Conservation (phyloP, 78 protist species). For the Dictyostelium brefeldianum region DNA sequence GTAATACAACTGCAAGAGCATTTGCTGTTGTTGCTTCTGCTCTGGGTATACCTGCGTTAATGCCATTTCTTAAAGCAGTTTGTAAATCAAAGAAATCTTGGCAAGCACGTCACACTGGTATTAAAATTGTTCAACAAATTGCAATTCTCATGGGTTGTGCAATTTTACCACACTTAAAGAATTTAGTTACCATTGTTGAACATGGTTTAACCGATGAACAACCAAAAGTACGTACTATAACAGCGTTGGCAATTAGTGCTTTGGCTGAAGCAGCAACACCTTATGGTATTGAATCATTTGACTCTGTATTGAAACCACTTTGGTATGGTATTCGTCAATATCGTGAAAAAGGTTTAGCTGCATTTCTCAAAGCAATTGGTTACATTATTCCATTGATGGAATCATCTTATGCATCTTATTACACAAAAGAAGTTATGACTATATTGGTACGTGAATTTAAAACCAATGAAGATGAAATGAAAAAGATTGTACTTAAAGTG, state of each 20-base stretch:
- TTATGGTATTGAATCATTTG: constrained; percentile 98
- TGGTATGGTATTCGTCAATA: constrained; percentile 94
- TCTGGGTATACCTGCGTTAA: constrained; percentile 96
- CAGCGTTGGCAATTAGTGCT: constrained; percentile 98
- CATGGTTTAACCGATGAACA: constrained; percentile 94
- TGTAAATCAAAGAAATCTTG: constrained; percentile 96
- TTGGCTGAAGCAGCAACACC: constrained; percentile 99
- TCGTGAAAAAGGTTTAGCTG: constrained; percentile 96
- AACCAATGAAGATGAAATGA: constrained; percentile 99
- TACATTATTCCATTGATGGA: constrained; percentile 99
- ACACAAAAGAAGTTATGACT: constrained; percentile 95
- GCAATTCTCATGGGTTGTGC: constrained; percentile 98
- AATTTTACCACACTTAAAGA: constrained; percentile 96
- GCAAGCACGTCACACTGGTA: constrained; percentile 99
- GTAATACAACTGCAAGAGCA: constrained; percentile 99
- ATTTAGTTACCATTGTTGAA: constrained; percentile 94
- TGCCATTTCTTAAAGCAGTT: constrained; percentile 99
- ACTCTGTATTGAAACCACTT: constrained; percentile 95
- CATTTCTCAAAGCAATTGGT: constrained; percentile 98
- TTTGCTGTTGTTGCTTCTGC: constrained; percentile 99
- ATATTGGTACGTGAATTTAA: constrained; percentile 94
- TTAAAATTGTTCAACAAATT: constrained; percentile 98
- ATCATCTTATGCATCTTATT: constrained; percentile 92
- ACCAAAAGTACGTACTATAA: constrained; percentile 94
- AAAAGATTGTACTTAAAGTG: constrained; percentile 98